A percentile compares a stretch with the other conserved stretches of the same genome.
Conservation (phyloP, 139 green algal species). For the Penium margaritaceum region DNA sequence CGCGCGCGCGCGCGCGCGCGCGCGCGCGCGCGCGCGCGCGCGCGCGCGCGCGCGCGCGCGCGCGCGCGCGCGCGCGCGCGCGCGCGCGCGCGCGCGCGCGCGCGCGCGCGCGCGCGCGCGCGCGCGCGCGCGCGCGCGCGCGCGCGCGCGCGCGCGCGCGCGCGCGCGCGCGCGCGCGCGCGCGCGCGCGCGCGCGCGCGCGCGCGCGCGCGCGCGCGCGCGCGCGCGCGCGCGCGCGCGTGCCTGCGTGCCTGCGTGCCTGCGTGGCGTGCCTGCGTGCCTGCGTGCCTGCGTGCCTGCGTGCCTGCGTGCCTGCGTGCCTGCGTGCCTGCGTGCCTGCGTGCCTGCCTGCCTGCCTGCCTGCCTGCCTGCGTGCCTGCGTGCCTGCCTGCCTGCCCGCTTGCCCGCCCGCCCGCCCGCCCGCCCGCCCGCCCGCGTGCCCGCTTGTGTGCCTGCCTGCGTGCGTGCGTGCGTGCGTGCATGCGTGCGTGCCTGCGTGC, state of each 20-base stretch:
- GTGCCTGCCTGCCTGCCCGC: slow-evolving; percentile 18
- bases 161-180: background rate
- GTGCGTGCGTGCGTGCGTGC: slow-evolving; percentile 18
- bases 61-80: background rate
- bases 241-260: slow-evolving; percentile 5
- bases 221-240: background rate
- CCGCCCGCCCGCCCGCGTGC: slow-evolving; percentile 1
- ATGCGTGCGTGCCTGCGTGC: background rate
- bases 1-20: background rate
- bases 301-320: slow-evolving; percentile 26
- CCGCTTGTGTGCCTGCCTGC: slow-evolving; percentile 11
- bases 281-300: slow-evolving; percentile 20
- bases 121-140: background rate
- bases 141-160: background rate
- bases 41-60: background rate
- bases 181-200: background rate
- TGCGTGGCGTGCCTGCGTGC: slow-evolving; percentile 10
- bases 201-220: background rate
- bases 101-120: background rate
- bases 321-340: slow-evolving; percentile 28
- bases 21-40: background rate
- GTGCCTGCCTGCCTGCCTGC: slow-evolving; percentile 23
- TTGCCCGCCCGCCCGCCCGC: background rate
- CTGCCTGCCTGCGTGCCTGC: slow-evolving; percentile 23
- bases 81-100: background rate